A percentile compares a stretch with the other conserved stretches of the same genome.
Conservation (phyloP, 2,329 filamentous ascomycete species). For the Xylaria arbuscula region DNA sequence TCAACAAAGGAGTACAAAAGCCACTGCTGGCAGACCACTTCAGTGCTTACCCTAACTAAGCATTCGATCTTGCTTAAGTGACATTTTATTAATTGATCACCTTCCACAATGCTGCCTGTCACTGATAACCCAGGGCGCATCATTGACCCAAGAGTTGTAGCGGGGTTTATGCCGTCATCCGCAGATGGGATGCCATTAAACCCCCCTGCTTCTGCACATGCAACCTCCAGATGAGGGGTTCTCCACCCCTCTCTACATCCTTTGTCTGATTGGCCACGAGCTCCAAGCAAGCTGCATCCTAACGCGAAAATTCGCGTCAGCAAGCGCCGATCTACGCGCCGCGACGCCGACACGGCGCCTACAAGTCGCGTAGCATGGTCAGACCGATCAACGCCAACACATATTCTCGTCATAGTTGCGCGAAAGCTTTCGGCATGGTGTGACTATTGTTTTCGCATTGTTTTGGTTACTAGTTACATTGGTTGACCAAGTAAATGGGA, state of each 20-base stretch:
- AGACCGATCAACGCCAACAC: slow-evolving; percentile 7
- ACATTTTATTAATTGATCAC: no score
- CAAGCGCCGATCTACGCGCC: slow-evolving; percentile 25
- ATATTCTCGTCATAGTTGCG: neutral
- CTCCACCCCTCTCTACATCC: neutral
- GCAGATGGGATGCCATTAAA: slow-evolving; percentile 1
- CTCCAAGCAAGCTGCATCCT: neutral
- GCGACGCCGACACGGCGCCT: slow-evolving; percentile 23
- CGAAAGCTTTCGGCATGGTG: neutral
- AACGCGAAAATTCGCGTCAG: slow-evolving; percentile 35
- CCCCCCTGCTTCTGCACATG: slow-evolving; percentile 8
- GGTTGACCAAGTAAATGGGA: slow-evolving; percentile 12
- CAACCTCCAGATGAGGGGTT: slow-evolving; percentile 16
- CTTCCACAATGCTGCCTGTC: no score
- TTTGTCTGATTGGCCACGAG: slow-evolving; percentile 18
- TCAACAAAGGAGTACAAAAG: no score
- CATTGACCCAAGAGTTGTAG: no score
- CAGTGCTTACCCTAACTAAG: no score
- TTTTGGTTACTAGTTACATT: slow-evolving; percentile 28
- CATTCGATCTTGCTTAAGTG: no score
- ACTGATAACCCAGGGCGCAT: no score
- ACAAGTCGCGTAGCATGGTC: slow-evolving; percentile 32
- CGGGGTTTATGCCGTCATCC: no score
- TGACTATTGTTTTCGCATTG: slow-evolving; percentile 23
- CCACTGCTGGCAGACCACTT: no score